phyloP scores from a whole-genome alignment of 2,329 filamentous ascomycete genomes.

The Atkinsonella texensis region DNA sequence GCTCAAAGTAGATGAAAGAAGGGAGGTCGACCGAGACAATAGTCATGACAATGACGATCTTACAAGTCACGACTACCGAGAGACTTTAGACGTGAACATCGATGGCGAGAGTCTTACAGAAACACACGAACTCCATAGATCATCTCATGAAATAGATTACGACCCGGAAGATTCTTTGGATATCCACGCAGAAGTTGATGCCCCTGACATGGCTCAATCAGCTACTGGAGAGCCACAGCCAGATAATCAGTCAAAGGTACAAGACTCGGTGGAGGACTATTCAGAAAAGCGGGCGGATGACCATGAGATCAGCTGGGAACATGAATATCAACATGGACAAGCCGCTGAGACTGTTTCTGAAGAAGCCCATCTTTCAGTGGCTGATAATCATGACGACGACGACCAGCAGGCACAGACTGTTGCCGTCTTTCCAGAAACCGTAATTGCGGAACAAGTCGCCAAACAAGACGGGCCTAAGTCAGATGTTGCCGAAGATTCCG shows the following conservation, averaged over 20 bases:
- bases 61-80: constrained; percentile 1
- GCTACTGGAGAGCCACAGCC: constrained; percentile 1
- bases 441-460: neutral
- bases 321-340: constrained; percentile 8
- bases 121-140: constrained; percentile 2
- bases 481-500: neutral
- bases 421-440: neutral
- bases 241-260: neutral
- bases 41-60: constrained; percentile 8
- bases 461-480: neutral
- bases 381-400: neutral
- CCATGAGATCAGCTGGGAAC: constrained; percentile 14
- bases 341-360: neutral
- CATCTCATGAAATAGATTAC: constrained; percentile 25
- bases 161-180: constrained; percentile 16
- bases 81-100: neutral
- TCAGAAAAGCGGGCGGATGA: constrained; percentile 3
- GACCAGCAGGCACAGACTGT: neutral
- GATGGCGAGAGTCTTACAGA: constrained; percentile 6
- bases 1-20: neutral
- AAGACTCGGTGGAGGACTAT: neutral
- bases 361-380: neutral
- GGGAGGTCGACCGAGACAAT: constrained; percentile 4
- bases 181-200: neutral
- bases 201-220: neutral